Base-by-base conservation (phyloP, 2,329 filamentous ascomycete genomes). In the Pestalotiopsis sp. region DNA sequence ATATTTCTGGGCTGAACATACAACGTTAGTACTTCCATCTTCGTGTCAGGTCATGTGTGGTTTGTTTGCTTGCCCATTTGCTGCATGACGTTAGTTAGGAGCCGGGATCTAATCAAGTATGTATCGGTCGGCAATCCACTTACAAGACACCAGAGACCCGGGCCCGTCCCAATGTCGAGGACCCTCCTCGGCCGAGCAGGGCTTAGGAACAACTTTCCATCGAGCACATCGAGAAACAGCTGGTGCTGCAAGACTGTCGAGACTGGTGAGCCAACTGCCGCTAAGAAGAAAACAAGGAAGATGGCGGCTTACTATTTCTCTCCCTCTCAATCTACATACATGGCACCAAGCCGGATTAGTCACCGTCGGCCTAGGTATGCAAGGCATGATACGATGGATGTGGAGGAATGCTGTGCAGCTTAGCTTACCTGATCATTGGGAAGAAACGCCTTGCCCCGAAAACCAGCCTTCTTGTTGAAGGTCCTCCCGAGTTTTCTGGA, bases 151-250 rank as follows among this genome's bases (percentile, higher is more conserved):
- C 67, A 69, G 13, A 66, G 31, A n/a, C 67, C 67, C 39, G 63
- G 64, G 6, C 63, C 67, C 14, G 63, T 66, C 17, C 67, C 67
- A 36, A 69, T 63, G 56, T 69, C 67, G 39, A 69, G 64, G 12
- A 63, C 67, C 27, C 58, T 69, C 20, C 36, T 63, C 14, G 67
- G 67, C 67, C 61, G 59, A 14, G 58, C 62, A 17, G 62, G 62
- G 36, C 67, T 45, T 17, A 68, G 17, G 25, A 65, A 56, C 25
- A 68, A 39, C 52, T 61, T 65, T 27, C 67, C 67, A 56, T 65
- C 67, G 41, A 64, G 63, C 38, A 68, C 62, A 20, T 68, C 67
- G 20, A 66, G 39, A 31, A 66, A 56, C n/a, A 66, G 63, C 25
- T 66, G 41, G 20, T 66, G 63, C 39, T 66, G 63, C 13, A 66